A percentile compares a stretch with the other conserved stretches of the same genome.
These are phyloP conservation scores for Phytopythium delawarense DNA, from an alignment of 352 stramenopile species.

Conservation along the genomic window DNA sequence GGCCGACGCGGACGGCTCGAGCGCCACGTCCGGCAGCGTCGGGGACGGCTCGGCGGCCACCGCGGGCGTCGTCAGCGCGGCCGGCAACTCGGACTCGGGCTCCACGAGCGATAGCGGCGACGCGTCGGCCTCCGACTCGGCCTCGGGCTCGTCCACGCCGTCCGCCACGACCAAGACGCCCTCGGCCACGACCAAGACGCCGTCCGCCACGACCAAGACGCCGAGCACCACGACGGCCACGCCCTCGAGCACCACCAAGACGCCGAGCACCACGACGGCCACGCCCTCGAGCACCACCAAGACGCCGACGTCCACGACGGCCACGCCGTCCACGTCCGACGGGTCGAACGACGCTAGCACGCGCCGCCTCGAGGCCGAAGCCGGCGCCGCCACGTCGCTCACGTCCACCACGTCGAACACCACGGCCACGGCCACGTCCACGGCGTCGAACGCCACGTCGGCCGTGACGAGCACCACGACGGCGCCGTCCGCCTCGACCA, in stretches of 20 bases:
- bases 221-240: conserved; percentile 13
- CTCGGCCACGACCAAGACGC: conserved; percentile 19
- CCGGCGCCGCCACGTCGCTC: conserved; percentile 7
- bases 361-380: conserved; percentile 18
- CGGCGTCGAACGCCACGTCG: not conserved
- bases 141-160: conserved; percentile 8
- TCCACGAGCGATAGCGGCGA: conserved; percentile 2
- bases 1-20: conserved; percentile 5
- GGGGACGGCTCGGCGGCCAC: conserved; percentile 8
- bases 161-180: conserved; percentile 22
- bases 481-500: conserved; percentile 5
- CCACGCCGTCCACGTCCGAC: conserved; percentile 11
- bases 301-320: conserved; percentile 8
- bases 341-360: conserved; percentile 7
- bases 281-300: not conserved
- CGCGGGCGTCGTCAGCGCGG: not conserved
- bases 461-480: not conserved
- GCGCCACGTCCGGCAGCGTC: not conserved
- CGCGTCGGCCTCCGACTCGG: conserved; percentile 6
- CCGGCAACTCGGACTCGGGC: not conserved
- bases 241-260: conserved; percentile 18
- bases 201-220: conserved; percentile 20
- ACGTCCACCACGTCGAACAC: conserved; percentile 3
- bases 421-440: not conserved
- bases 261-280: conserved; percentile 6